These are phyloP conservation scores for Salicornia ramosissima DNA, from an alignment of 148 eudicot genomes.

Conservation along the genomic window DNA sequence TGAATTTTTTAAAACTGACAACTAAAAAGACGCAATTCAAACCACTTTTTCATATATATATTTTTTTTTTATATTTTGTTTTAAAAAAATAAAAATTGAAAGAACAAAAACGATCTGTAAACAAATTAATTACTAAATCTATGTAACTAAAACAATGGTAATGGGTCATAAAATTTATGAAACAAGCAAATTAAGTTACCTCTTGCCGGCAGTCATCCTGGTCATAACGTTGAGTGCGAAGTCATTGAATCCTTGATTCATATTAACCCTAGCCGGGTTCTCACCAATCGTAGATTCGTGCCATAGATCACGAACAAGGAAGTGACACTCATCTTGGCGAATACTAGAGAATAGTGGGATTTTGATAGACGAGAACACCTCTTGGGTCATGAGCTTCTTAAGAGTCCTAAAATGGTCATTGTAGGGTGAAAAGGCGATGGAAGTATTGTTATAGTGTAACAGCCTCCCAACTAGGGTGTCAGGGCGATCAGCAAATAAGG, in stretches of 20 bases:
- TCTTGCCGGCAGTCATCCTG: slow-evolving; percentile 30
- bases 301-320: slow-evolving; percentile 10
- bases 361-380: slow-evolving; percentile 26
- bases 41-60: too few species aligned
- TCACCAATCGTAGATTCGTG: neutral
- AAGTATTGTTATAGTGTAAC: slow-evolving; percentile 25
- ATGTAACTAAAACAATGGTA: too few species aligned
- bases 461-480: slow-evolving; percentile 11
- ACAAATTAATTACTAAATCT: too few species aligned
- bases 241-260: slow-evolving; percentile 25
- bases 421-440: slow-evolving; percentile 25
- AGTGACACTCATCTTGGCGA: slow-evolving; percentile 24
- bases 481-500: slow-evolving; percentile 31
- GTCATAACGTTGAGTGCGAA: slow-evolving; percentile 29
- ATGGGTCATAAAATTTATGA: too few species aligned
- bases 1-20: too few species aligned
- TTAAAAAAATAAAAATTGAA: too few species aligned
- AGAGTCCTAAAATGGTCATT: slow-evolving; percentile 24
- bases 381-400: slow-evolving; percentile 17
- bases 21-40: too few species aligned
- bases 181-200: slow-evolving; percentile 3
- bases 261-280: slow-evolving; percentile 1
- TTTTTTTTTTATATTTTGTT: too few species aligned
- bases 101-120: too few species aligned
- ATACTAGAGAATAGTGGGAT: slow-evolving; percentile 8